Percentiles rank a stretch among this genome's conserved stretches.
Conservation (phyloP, 345 rosid genomes). For the Moricandia arvensis region DNA sequence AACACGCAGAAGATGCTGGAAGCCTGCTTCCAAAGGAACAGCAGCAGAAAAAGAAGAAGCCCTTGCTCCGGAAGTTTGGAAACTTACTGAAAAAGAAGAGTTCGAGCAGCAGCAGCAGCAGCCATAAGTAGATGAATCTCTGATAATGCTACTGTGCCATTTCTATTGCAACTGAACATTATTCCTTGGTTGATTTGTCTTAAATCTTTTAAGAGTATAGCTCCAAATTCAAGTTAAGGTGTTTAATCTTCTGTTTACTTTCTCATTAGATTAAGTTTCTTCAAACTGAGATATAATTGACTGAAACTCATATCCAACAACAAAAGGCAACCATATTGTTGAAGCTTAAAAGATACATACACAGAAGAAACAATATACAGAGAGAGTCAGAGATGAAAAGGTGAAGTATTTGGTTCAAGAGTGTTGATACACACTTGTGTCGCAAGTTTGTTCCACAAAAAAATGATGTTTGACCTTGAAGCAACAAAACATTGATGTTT, state of each 20-base stretch:
- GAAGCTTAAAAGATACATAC: neutral
- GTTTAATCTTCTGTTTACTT: conserved; percentile 5
- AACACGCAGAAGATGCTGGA: conserved; percentile 50
- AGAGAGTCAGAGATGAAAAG: neutral
- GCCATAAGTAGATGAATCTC: conserved; percentile 39
- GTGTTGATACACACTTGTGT: no score
- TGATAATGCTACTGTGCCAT: neutral
- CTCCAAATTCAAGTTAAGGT: neutral
- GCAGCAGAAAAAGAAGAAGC: conserved; percentile 84
- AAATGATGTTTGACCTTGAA: no score
- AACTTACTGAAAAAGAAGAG: conserved; percentile 87
- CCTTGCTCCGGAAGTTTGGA: conserved; percentile 82
- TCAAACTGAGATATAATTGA: neutral
- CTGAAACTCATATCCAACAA: neutral
- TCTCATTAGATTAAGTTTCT: neutral
- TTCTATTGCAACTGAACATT: conserved; percentile 15
- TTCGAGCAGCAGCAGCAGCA: conserved; percentile 44
- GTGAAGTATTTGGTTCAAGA: neutral
- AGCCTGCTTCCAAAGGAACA: conserved; percentile 62
- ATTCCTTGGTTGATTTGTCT: conserved; percentile 21
- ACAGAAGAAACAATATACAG: neutral
- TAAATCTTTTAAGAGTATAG: conserved; percentile 12
- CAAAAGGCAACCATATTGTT: conserved; percentile 2
- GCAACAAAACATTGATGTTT: neutral
- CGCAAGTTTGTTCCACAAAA: no score